Base-by-base conservation (phyloP, 2,329 filamentous ascomycete species). In the Paraphoma chrysanthemicola region DNA sequence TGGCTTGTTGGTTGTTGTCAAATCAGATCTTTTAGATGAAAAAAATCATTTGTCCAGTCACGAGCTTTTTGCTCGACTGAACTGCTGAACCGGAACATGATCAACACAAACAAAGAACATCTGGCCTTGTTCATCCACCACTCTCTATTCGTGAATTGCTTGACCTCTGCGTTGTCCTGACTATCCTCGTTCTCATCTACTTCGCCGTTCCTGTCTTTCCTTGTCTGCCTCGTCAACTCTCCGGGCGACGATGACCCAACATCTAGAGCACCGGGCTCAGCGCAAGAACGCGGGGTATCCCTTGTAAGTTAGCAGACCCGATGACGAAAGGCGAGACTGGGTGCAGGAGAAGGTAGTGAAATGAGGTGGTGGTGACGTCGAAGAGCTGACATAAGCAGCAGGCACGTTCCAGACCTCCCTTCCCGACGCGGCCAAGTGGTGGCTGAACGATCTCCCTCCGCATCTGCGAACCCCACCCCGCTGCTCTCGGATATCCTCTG, bases 401-500 rank as follows among this genome's bases (percentile, higher is more conserved):
- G 17, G 4, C 39, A 14, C 12, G 39, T 17, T 42, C 39, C 12
- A 31, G 23, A 62, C 55, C 63, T 57, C 61, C 3, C 7, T 36
- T 7, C 33, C 33, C 33, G 59, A 50, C 18, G 60, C 60, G 66
- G 23, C 63, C 62, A 63, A 59, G 52, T 28, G 11, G 48, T 31
- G 56, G 44, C 51, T 53, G 57, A 57, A 49, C 53, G 42, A 54
- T 57, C 55, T 57, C 57, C 43, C 57, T 51, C 41, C 61, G 55
- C 39, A 53, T 36, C 3, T 14, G 33, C 33, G 33, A 30, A 38
- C 48, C 49, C 45, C 51, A 59, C 53, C 58, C 56, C 56, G 53
- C 55, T 64, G 53, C 55, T 64, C 56, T 66, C 64, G 66, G 54
- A 69, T 66, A 62, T 42, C 39, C 33, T 36, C 33, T 36, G 33